A percentile compares a stretch with the other conserved stretches of the same genome.
These are phyloP conservation scores for Vicia faba DNA, from an alignment of 306 rosid genomes.

Conservation along the genomic window DNA sequence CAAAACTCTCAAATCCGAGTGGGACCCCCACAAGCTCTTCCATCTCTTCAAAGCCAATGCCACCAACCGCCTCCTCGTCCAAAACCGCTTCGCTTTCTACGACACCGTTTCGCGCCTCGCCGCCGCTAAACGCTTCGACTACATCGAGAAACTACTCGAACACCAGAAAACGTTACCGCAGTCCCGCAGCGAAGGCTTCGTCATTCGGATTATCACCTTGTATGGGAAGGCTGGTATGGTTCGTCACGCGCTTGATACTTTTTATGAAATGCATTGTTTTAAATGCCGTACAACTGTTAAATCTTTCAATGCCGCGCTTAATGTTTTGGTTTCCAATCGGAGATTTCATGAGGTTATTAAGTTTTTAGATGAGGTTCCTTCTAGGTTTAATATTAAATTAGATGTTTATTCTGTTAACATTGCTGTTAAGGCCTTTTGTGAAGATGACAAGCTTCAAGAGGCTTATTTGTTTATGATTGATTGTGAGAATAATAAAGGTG, in stretches of 20 bases:
- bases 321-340: slow-evolving; percentile 53
- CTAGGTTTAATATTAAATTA: slow-evolving; percentile 47
- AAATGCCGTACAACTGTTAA: slow-evolving; percentile 64
- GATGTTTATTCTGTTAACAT: slow-evolving; percentile 63
- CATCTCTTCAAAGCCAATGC: slow-evolving; percentile 70
- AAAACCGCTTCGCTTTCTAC: slow-evolving; percentile 66
- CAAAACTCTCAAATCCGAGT: slow-evolving; percentile 57
- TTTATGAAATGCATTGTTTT: slow-evolving; percentile 58
- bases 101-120: slow-evolving; percentile 72
- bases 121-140: slow-evolving; percentile 70
- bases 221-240: slow-evolving; percentile 81
- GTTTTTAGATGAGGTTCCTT: slow-evolving; percentile 37
- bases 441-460: slow-evolving; percentile 44
- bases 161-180: slow-evolving; percentile 74
- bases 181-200: slow-evolving; percentile 73
- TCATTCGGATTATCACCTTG: slow-evolving; percentile 62
- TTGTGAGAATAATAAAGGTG: slow-evolving; percentile 50
- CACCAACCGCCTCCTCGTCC: slow-evolving; percentile 56
- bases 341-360: slow-evolving; percentile 41
- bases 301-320: slow-evolving; percentile 70
- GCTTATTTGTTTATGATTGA: slow-evolving; percentile 61
- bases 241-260: slow-evolving; percentile 60
- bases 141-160: slow-evolving; percentile 64
- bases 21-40: slow-evolving; percentile 66
- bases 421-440: slow-evolving; percentile 61